phyloP scores from a whole-genome alignment of 139 green algal genomes.

The Chlamydomonas urium region DNA sequence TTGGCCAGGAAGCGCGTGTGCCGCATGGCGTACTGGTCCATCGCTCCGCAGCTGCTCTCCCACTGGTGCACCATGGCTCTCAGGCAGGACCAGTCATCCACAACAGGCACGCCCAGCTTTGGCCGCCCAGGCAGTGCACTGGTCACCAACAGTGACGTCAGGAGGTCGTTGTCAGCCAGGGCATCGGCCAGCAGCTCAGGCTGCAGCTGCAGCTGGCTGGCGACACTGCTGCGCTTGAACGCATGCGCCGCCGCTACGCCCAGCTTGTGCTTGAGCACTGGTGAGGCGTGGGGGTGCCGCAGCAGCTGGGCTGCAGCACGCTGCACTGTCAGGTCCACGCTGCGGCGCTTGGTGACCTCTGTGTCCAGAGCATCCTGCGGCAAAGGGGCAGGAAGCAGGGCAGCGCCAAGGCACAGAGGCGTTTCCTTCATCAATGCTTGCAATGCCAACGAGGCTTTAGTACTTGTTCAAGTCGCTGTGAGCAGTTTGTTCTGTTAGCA shows the following conservation, averaged over 20 bases:
- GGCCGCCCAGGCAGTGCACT: neutral
- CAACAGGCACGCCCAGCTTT: slow-evolving; percentile 29
- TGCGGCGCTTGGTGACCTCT: slow-evolving; percentile 27
- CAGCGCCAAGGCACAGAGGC: neutral
- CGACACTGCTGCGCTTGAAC: neutral
- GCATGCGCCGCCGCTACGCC: neutral
- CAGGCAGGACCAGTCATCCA: slow-evolving; percentile 90
- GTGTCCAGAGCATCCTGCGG: slow-evolving; percentile 25
- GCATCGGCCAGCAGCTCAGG: no score
- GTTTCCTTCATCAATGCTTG: neutral
- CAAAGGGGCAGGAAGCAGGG: neutral
- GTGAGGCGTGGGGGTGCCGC: neutral
- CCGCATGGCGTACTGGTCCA: slow-evolving; percentile 84
- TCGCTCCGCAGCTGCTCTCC: slow-evolving; percentile 46
- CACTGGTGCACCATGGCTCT: slow-evolving; percentile 65
- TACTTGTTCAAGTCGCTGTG: neutral
- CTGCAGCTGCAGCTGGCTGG: neutral
- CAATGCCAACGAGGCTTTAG: neutral
- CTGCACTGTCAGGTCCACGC: slow-evolving; percentile 40
- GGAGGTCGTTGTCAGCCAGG: no score
- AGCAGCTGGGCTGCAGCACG: slow-evolving; percentile 31
- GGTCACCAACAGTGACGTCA: neutral
- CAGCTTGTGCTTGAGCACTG: slow-evolving; percentile 10
- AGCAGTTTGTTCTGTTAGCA: neutral
- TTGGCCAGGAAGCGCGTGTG: slow-evolving; percentile 77